These are phyloP conservation scores for Trypanosoma mega DNA, from an alignment of 208 protist genomes.

Conservation along the genomic window DNA sequence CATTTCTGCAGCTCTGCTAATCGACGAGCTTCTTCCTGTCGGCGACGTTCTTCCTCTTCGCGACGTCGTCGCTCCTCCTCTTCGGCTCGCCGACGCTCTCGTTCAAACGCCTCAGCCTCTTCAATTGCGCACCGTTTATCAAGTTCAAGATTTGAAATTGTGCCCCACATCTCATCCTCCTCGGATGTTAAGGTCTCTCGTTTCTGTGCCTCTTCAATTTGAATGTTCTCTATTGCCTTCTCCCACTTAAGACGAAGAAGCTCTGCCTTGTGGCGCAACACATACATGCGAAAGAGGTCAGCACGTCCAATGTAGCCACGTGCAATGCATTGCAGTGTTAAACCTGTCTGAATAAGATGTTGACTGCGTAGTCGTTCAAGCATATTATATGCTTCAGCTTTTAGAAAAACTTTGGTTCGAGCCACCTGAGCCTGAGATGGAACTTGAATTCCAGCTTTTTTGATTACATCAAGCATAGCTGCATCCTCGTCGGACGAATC, in stretches of 20 bases:
- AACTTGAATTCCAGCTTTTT: conserved; percentile 1
- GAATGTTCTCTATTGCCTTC: neutral
- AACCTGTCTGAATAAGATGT: conserved; percentile 7
- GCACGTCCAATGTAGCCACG: conserved; percentile 12
- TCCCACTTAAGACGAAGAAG: conserved; percentile 9
- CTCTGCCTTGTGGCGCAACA: conserved; percentile 15
- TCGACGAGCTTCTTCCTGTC: neutral
- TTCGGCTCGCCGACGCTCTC: conserved; percentile 1
- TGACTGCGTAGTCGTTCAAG: conserved; percentile 23
- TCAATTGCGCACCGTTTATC: neutral
- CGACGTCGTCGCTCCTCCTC: neutral
- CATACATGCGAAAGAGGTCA: neutral
- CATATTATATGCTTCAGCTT: conserved; percentile 24
- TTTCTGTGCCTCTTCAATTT: neutral
- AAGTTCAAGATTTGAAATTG: neutral
- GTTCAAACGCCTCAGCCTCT: neutral
- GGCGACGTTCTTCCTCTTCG: conserved; percentile 9
- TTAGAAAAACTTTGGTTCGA: conserved; percentile 42
- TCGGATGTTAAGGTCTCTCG: neutral
- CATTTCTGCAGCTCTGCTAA: conserved; percentile 12
- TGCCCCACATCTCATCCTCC: neutral
- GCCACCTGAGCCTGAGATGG: conserved; percentile 24
- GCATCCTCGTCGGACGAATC: neutral
- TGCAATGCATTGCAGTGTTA: conserved; percentile 8
- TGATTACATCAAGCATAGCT: conserved; percentile 18